Base-by-base conservation (phyloP, 108 stramenopile genomes). In the Cyclotella kingstonii region DNA sequence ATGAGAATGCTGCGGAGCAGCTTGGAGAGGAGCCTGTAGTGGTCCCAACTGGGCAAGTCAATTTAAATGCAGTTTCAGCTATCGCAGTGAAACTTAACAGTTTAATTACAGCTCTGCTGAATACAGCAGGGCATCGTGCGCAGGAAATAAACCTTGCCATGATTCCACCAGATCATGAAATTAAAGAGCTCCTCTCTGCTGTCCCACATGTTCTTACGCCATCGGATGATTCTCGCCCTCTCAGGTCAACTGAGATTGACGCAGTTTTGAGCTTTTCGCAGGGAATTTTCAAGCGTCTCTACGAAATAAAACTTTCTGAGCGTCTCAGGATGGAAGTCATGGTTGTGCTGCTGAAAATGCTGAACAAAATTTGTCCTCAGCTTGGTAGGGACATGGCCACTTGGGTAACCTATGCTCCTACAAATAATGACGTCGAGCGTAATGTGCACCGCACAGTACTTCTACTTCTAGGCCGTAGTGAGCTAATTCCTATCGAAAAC, bases 231-330 rank as follows among this genome's bases (percentile, higher is more conserved):
- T 54, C 80, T 54, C 62, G 54, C 25, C 25, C 66, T 19, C 48
- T 94, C 19, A 60, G 80, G 48, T 54, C 77, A 12, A 33, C 82
- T 17, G 90, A 95, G 26, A 93, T 90, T 27, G 97, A 98, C 31
- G 80, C 90, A 8, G 79, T 90, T 18, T 80, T 97, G 17, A 85
- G 79, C 42, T 97, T 97, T 51, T 92, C 96, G 0, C 95, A 97
- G 58, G 79, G 82, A 10, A 90, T 98, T 52, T 98, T 99, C 88
- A 96, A 97, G 80, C 84, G 91, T n/a, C 75, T 98, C 11, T 98
- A 97, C 63, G 97, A 99, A 62, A 60, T 91, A 14, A 87, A 67
- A 38, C 61, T 94, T 41, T 67, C 81, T 1, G 94, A 96, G 55
- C 92, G 91, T 1, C 67, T 98, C 19, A 63, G 93, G 0, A 78